Base-by-base conservation (phyloP, 2,329 filamentous ascomycete species). In the Diaporthe amygdali region DNA sequence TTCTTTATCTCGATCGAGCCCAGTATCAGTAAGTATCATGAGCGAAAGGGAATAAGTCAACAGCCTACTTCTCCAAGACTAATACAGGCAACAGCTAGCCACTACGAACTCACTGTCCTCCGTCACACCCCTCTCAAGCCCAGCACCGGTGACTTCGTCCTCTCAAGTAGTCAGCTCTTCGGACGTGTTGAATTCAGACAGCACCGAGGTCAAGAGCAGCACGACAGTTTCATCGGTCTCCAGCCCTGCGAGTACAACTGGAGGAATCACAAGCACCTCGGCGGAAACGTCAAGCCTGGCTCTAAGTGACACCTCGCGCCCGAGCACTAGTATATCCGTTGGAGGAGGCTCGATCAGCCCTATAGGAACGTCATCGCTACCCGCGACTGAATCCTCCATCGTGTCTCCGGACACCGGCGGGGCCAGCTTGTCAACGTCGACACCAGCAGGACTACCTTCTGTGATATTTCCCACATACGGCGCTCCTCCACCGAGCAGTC, bases 11-110 rank as follows among this genome's bases (percentile, higher is more conserved):
- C 44, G 32, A 25, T n/a, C 61, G 25, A 59, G 56, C 27, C 66
- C 66, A 12, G 52, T 32, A 25, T 14, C 61, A 20, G 71, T 72
- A 47, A 70, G 71, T 63, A 32, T 2, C 14, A 14, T 17, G 22
- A 20, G 12, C 27, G 14, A 34, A 12, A 25, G 17, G 2, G 4
- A 6, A 22, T 14, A 3, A 6, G 30, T 59, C 17, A n/a, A 6
- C 15, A 22, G 10, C 49, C 27, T 6, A 4, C 14, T 49, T 41
- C 17, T 20, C 17, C 7, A 10, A 27, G 17, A 47, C 71, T 66
- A 37, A 61, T 20, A 12, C 30, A 63, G 25, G 0, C 10, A 14
- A 52, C 44, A 71, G 69, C 20, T 34, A 17, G 39, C 52, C 30
- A 70, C 30, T 15, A 15, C 46, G 17, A 25, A 17, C 9, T 56